A percentile compares a stretch with the other conserved stretches of the same genome.
Evolutionary conservation across 108 stramenopile species (phyloP).

Genomic region (Cyclotella atomus): DNA sequence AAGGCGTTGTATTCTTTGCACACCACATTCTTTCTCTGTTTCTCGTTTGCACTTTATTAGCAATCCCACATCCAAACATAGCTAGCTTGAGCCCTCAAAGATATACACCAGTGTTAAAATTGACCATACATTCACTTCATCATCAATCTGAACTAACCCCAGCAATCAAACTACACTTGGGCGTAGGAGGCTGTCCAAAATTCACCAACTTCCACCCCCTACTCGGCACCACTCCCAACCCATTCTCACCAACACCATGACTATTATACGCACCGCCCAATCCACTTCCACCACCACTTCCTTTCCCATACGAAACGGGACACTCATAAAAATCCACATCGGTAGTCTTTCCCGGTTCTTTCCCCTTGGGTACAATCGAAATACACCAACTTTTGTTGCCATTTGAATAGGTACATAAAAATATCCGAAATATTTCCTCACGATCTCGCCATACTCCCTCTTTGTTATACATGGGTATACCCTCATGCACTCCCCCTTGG

Average conservation of each 20-base stretch:
- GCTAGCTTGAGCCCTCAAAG: too few species aligned
- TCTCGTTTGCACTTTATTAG: too few species aligned
- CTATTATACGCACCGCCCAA: constrained; percentile 1
- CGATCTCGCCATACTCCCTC: constrained; percentile 60
- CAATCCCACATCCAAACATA: too few species aligned
- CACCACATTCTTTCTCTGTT: too few species aligned
- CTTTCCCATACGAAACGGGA: constrained; percentile 44
- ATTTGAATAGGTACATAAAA: constrained; percentile 85
- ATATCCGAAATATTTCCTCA: constrained; percentile 55
- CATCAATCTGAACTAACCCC: constrained; percentile 8
- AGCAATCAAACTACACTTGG: constrained; percentile 43
- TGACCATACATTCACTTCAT: not conserved
- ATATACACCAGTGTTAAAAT: too few species aligned
- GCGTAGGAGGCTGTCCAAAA: constrained; percentile 48
- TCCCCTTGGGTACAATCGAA: constrained; percentile 76
- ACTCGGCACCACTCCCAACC: constrained; percentile 32
- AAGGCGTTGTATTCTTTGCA: too few species aligned
- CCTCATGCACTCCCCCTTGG: constrained; percentile 66
- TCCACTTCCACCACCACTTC: too few species aligned
- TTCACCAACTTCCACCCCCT: constrained; percentile 48
- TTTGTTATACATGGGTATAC: constrained; percentile 65
- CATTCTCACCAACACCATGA: constrained; percentile 26
- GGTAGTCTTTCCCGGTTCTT: constrained; percentile 75
- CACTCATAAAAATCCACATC: constrained; percentile 89
- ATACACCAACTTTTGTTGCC: constrained; percentile 91